Evolutionary conservation across 1,284 basidiomycete genomes (phyloP).

Genomic region (Papiliotrema terrestris): DNA sequence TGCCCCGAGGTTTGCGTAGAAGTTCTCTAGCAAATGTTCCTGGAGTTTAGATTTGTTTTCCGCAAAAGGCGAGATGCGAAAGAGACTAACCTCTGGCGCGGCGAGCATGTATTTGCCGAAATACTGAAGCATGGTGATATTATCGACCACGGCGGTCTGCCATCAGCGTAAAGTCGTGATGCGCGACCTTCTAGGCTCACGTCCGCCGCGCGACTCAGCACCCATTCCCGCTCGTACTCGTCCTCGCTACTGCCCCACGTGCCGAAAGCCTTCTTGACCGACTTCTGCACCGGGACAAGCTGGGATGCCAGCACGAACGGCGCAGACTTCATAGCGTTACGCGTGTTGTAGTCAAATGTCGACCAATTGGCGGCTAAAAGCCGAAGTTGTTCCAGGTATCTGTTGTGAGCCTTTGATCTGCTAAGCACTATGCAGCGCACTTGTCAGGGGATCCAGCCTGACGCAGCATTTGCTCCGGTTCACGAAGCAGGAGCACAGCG

Average conservation of each 20-base stretch:
- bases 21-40: conserved; percentile 43
- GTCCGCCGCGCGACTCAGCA: conserved; percentile 33
- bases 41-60: conserved; percentile 6
- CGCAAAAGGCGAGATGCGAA: neutral
- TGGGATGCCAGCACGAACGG: conserved; percentile 71
- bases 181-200: conserved; percentile 9
- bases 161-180: neutral
- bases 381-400: conserved; percentile 77
- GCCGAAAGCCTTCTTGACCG: conserved; percentile 15
- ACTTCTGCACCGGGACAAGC: conserved; percentile 51
- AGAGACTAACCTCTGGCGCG: conserved; percentile 84
- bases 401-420: conserved; percentile 36
- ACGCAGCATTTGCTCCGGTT: conserved; percentile 38
- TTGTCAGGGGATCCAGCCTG: conserved; percentile 44
- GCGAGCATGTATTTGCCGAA: conserved; percentile 77
- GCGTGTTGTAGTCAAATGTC: conserved; percentile 58
- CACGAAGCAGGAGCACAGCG: conserved; percentile 34
- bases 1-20: conserved; percentile 55
- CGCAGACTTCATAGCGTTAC: conserved; percentile 63
- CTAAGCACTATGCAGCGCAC: conserved; percentile 15
- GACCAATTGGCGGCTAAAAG: conserved; percentile 75
- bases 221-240: conserved; percentile 35
- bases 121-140: conserved; percentile 67
- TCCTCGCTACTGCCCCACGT: conserved; percentile 37
- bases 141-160: conserved; percentile 74